phyloP scores from a whole-genome alignment of 805 yeast species.

The Saccharomyces mikatae region DNA sequence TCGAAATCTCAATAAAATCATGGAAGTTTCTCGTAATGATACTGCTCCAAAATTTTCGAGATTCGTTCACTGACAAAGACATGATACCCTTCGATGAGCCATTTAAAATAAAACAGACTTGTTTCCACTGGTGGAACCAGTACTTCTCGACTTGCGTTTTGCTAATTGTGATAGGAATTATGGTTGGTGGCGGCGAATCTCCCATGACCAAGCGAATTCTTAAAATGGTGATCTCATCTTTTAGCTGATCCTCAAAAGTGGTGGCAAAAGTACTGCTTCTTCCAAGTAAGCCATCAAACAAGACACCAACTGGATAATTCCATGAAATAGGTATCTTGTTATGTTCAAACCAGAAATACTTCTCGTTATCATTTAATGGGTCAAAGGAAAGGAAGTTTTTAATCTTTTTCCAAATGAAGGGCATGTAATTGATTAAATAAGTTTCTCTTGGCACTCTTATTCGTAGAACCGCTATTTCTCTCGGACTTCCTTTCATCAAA shows the following conservation, averaged over 20 bases:
- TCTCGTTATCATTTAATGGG: constrained; percentile 14
- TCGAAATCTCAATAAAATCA: constrained; percentile 16
- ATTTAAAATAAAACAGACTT: constrained; percentile 63
- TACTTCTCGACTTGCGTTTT: constrained; percentile 31
- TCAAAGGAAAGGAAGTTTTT: constrained; percentile 27
- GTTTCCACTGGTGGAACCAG: constrained; percentile 77
- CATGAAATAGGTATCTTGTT: constrained; percentile 61
- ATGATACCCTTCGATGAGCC: constrained; percentile 79
- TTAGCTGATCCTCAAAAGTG: neutral
- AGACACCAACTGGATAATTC: constrained; percentile 68
- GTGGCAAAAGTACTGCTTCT: neutral
- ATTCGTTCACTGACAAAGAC: constrained; percentile 58
- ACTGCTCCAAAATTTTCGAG: constrained; percentile 50
- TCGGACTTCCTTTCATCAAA: constrained; percentile 13
- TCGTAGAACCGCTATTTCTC: constrained; percentile 14
- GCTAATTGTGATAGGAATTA: constrained; percentile 39
- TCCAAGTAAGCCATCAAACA: constrained; percentile 40
- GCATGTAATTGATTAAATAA: constrained; percentile 42
- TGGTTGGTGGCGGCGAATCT: constrained; percentile 35
- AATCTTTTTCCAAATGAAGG: constrained; percentile 34
- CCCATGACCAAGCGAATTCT: constrained; percentile 36
- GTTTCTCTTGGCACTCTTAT: constrained; percentile 37
- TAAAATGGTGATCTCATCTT: constrained; percentile 37
- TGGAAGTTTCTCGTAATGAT: constrained; percentile 28
- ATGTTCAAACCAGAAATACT: constrained; percentile 57